Percentiles rank a stretch among this genome's conserved stretches.
phyloP scores from a whole-genome alignment of 140 eudicot genomes.

The Stevia rebaudiana region DNA sequence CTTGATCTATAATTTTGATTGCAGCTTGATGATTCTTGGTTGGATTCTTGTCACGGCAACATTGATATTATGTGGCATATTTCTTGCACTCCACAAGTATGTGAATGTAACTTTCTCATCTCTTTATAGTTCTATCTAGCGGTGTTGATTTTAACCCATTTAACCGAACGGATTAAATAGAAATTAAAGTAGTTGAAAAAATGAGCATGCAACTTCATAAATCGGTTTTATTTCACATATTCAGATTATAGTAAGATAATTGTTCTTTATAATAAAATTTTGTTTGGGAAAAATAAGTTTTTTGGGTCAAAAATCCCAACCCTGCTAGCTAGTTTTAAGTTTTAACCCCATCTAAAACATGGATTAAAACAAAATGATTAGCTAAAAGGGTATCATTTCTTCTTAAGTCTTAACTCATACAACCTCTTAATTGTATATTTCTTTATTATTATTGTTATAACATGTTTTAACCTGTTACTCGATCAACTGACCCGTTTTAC shows the following conservation, averaged over 20 bases:
- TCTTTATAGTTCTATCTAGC: background rate
- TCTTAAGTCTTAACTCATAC: background rate
- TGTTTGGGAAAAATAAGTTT: background rate
- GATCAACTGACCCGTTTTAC: too few relatives aligned
- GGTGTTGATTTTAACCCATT: background rate
- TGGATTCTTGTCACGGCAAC: constrained; percentile 78
- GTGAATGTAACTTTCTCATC: constrained; percentile 30
- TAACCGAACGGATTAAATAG: background rate
- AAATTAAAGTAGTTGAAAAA: too few relatives aligned
- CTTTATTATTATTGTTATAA: too few relatives aligned
- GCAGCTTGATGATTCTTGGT: constrained; percentile 78
- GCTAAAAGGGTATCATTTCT: too few relatives aligned
- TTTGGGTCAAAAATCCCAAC: background rate
- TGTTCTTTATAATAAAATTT: too few relatives aligned
- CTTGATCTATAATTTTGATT: constrained; percentile 12
- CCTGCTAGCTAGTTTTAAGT: too few relatives aligned
- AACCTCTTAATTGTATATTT: background rate
- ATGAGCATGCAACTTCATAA: too few relatives aligned
- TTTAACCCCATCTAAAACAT: background rate
- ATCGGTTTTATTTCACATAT: too few relatives aligned
- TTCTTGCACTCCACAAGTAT: constrained; percentile 88
- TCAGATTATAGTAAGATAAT: too few relatives aligned
- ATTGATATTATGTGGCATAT: constrained; percentile 71
- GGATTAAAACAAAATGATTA: background rate
- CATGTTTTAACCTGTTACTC: too few relatives aligned